phyloP scores from a whole-genome alignment of 1,139 yeast genomes.

The Magnusiomyces clavatus region DNA sequence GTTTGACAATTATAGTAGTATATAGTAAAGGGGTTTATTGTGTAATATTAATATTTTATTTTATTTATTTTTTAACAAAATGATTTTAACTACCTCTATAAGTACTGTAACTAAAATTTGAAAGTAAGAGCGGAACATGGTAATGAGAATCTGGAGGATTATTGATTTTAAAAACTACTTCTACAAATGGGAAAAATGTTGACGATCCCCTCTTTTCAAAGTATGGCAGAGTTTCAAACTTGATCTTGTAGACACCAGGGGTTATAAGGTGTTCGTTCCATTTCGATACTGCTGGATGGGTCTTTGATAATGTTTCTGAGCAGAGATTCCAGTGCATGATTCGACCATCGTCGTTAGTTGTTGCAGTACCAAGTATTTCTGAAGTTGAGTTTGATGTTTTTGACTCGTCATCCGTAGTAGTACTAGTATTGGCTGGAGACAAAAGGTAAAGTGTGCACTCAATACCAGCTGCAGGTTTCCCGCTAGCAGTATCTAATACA shows the following conservation, averaged over 20 bases:
- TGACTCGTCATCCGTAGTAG: background rate
- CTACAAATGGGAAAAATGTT: constrained; percentile 80
- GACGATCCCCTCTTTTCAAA: constrained; percentile 35
- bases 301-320: constrained; percentile 13
- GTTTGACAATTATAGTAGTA: background rate
- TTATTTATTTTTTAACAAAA: no score
- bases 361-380: constrained; percentile 51
- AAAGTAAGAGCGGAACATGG: constrained; percentile 75
- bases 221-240: constrained; percentile 67
- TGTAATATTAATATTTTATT: no score
- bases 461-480: constrained; percentile 69
- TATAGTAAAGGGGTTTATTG: no score
- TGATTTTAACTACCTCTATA: constrained; percentile 77
- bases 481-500: constrained; percentile 74
- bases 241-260: constrained; percentile 64
- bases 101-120: constrained; percentile 81
- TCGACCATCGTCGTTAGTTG: constrained; percentile 74
- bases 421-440: background rate
- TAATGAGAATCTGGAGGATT: constrained; percentile 70
- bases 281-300: constrained; percentile 31
- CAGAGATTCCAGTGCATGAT: constrained; percentile 53
- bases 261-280: constrained; percentile 29
- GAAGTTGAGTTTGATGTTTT: constrained; percentile 2
- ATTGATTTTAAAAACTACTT: constrained; percentile 58
- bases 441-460: constrained; percentile 27